Evolutionary conservation across 73 alveolate genomes (phyloP).

Genomic region (Paramecium sexaurelia): DNA sequence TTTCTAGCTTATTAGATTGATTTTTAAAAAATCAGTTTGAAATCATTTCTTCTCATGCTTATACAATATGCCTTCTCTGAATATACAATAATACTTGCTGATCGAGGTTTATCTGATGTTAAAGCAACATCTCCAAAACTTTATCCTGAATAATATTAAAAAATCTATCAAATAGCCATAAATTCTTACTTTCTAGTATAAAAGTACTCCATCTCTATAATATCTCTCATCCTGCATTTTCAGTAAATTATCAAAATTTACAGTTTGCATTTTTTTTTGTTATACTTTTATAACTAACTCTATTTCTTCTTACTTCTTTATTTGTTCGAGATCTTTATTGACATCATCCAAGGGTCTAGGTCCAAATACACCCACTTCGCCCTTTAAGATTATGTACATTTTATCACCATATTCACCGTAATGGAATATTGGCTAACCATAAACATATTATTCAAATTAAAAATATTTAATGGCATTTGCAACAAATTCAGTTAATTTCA

Average conservation of each 20-base stretch:
- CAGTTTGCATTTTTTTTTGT: neutral
- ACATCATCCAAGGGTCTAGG: slow-evolving; percentile 39
- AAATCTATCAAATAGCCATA: neutral
- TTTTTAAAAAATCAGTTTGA: neutral
- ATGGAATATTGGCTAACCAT: slow-evolving; percentile 9
- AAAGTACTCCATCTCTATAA: neutral
- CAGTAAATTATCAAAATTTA: neutral
- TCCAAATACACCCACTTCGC: slow-evolving; percentile 54
- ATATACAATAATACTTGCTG: slow-evolving; percentile 17
- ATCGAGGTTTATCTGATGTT: neutral
- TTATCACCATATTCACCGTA: slow-evolving; percentile 55
- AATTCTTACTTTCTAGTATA: neutral
- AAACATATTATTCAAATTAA: neutral
- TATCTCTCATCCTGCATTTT: neutral
- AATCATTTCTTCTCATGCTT: slow-evolving; percentile 20
- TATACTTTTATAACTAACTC: neutral
- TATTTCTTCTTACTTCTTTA: neutral
- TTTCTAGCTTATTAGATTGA: slow-evolving; percentile 18
- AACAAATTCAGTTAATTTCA: slow-evolving; percentile 9
- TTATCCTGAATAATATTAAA: slow-evolving; percentile 45
- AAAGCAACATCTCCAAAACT: slow-evolving; percentile 51
- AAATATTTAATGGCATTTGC: slow-evolving; percentile 10
- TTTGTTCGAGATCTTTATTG: neutral
- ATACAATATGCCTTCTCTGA: neutral
- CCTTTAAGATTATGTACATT: slow-evolving; percentile 44